Conservation (phyloP, 495 filamentous ascomycete species). For the Thermothielavioides terrestris region DNA sequence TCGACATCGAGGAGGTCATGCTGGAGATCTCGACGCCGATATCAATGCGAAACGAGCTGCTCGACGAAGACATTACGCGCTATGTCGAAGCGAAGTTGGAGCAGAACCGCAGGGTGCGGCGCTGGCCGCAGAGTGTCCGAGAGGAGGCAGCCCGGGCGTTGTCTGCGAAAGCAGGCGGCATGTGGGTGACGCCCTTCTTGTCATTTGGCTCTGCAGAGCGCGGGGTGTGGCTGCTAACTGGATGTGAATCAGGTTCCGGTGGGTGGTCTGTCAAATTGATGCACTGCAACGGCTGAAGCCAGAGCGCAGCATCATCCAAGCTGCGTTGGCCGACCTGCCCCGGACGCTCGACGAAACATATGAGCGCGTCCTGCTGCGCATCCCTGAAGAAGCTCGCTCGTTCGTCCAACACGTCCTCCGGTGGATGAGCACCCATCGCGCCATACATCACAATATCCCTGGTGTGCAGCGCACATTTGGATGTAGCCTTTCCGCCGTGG, state of each 20-base stretch:
- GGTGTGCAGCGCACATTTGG: too few relatives aligned
- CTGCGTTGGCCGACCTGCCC: neutral
- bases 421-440: constrained; percentile 1
- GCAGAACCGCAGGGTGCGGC: neutral
- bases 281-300: neutral
- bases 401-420: neutral
- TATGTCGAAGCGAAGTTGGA: neutral
- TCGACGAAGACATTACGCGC: constrained; percentile 2
- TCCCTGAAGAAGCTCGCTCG: neutral
- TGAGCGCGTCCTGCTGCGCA: neutral
- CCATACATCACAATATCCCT: neutral
- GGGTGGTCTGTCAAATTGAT: neutral
- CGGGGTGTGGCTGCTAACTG: neutral
- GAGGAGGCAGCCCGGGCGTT: neutral
- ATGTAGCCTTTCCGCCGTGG: neutral
- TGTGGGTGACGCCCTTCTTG: neutral
- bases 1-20: constrained; percentile 28
- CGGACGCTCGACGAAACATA: constrained; percentile 1
- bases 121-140: neutral
- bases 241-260: neutral
- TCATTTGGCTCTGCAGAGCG: neutral
- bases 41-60: constrained; percentile 7
- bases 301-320: neutral
- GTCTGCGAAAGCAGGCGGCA: neutral
- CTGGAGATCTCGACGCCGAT: constrained; percentile 5